These are phyloP conservation scores for Boletus edulis DNA, from an alignment of 768 basidiomycete genomes.

Conservation along the genomic window DNA sequence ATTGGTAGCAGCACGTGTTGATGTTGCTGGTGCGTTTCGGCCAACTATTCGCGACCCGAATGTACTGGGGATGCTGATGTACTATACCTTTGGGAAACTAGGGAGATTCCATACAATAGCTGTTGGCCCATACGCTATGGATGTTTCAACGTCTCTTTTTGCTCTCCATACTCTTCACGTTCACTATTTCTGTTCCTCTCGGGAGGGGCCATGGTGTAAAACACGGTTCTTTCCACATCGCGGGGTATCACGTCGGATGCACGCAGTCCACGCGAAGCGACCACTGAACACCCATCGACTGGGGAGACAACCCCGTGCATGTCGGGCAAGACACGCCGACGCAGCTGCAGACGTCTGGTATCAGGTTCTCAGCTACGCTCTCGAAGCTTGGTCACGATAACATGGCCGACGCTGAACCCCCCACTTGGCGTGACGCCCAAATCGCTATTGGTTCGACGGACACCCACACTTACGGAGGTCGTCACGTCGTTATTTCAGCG, in stretches of 20 bases:
- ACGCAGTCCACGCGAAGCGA: background rate
- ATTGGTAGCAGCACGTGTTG: too few relatives aligned
- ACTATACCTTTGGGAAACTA: too few relatives aligned
- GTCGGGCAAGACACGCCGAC: background rate
- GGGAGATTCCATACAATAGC: too few relatives aligned
- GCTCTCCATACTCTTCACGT: background rate
- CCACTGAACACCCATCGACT: background rate
- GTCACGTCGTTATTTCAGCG: background rate
- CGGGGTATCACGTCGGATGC: background rate
- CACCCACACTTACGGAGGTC: background rate
- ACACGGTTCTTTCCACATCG: constrained; percentile 2
- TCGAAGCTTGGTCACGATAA: background rate
- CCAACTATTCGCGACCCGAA: too few relatives aligned
- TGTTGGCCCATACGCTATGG: too few relatives aligned
- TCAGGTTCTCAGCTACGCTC: constrained; percentile 1
- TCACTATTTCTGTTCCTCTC: background rate
- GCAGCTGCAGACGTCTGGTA: background rate
- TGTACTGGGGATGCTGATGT: too few relatives aligned
- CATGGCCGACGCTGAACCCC: too few relatives aligned
- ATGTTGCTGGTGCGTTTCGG: too few relatives aligned
- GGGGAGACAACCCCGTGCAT: background rate
- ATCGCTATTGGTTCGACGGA: background rate
- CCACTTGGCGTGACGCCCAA: too few relatives aligned
- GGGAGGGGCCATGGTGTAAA: background rate
- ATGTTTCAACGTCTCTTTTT: background rate